These are phyloP conservation scores for Suillus plorans DNA, from an alignment of 768 basidiomycete genomes.

Conservation along the genomic window DNA sequence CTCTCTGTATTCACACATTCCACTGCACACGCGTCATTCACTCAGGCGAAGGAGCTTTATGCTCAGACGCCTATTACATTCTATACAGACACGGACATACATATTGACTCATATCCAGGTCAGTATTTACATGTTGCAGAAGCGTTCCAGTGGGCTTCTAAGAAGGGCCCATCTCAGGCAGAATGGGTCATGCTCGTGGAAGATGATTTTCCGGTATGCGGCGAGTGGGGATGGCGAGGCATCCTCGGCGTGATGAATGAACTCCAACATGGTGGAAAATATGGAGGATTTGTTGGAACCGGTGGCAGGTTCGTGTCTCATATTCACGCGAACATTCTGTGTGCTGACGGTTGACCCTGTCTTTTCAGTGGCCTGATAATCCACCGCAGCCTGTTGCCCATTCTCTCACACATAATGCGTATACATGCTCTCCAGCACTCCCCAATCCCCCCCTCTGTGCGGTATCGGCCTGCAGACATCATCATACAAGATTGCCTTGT, in stretches of 20 bases:
- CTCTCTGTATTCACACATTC: constrained; percentile 43
- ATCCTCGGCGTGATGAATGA: constrained; percentile 33
- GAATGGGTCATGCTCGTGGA: constrained; percentile 46
- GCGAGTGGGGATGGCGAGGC: constrained; percentile 34
- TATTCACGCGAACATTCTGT: not conserved
- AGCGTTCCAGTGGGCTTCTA: constrained; percentile 37
- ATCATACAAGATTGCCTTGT: constrained; percentile 44
- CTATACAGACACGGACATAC: constrained; percentile 31
- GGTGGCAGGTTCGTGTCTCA: constrained; percentile 37
- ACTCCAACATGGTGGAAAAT: constrained; percentile 27
- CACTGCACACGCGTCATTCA: constrained; percentile 32
- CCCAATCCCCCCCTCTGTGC: constrained; percentile 26
- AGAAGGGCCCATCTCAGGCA: constrained; percentile 18
- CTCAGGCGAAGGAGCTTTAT: constrained; percentile 24
- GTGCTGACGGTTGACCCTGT: not conserved
- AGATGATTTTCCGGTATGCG: constrained; percentile 45
- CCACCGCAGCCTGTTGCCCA: constrained; percentile 35
- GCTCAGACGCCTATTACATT: constrained; percentile 23
- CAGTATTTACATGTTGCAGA: constrained; percentile 44
- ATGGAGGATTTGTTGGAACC: constrained; percentile 41
- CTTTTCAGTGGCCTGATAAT: constrained; percentile 40
- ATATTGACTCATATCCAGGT: constrained; percentile 21
- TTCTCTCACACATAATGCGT: constrained; percentile 32
- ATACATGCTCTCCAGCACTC: constrained; percentile 30
- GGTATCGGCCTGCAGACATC: constrained; percentile 36